A percentile compares a stretch with the other conserved stretches of the same genome.
Evolutionary conservation across 208 protist species (phyloP).

Genomic region (Herpetomonas samuelpessoai): DNA sequence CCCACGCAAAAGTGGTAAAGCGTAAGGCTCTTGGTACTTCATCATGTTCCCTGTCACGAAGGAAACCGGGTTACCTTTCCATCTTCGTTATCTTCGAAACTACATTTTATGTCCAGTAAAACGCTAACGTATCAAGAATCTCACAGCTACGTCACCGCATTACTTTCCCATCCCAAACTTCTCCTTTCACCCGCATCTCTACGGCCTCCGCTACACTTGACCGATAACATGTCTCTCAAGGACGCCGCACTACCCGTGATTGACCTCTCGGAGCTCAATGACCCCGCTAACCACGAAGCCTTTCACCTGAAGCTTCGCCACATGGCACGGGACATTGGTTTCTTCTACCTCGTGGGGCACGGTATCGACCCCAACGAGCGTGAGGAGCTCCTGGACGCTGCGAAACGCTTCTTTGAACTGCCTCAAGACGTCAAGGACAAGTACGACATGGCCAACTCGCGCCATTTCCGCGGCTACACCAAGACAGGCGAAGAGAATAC

Average conservation of each 20-base stretch:
- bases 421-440: slow-evolving; percentile 18
- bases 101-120: no score
- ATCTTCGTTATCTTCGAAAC: no score
- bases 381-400: slow-evolving; percentile 5
- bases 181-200: not conserved
- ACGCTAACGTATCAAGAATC: no score
- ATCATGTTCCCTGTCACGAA: no score
- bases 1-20: no score
- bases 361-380: slow-evolving; percentile 12
- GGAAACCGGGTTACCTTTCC: no score
- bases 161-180: not conserved
- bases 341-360: slow-evolving; percentile 19
- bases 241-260: slow-evolving; percentile 9
- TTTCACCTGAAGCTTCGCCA: slow-evolving; percentile 14
- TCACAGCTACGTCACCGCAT: no score
- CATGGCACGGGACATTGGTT: slow-evolving; percentile 16
- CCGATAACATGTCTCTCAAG: not conserved
- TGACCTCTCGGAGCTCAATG: slow-evolving; percentile 13
- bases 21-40: no score
- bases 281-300: slow-evolving; percentile 4
- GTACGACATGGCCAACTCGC: slow-evolving; percentile 14
- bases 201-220: no score
- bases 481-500: slow-evolving; percentile 7
- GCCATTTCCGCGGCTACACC: slow-evolving; percentile 19
- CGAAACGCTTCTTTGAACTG: slow-evolving; percentile 14